Conservation (phyloP, 2,329 filamentous ascomycete genomes). For the Sporothrix globosa region DNA sequence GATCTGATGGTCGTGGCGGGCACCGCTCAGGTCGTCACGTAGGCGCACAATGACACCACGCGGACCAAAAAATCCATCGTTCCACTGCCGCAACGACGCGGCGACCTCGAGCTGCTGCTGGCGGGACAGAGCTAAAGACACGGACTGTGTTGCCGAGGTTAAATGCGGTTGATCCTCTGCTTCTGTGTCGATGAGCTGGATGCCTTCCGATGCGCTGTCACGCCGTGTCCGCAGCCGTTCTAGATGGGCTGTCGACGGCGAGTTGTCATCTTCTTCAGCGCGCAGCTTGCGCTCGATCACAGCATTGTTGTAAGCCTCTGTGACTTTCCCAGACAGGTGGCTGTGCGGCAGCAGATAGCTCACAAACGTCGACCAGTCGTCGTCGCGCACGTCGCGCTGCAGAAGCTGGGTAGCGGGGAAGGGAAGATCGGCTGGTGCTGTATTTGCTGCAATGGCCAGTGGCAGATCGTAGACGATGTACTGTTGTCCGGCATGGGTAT, state of each 20-base stretch:
- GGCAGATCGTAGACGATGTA: conserved; percentile 41
- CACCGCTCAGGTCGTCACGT: conserved; percentile 36
- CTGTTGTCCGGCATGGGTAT: conserved; percentile 24
- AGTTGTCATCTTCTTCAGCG: conserved; percentile 44
- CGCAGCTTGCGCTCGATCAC: conserved; percentile 55
- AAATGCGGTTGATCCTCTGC: neutral
- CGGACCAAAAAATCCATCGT: conserved; percentile 58
- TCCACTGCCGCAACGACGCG: conserved; percentile 57
- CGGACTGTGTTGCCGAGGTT: conserved; percentile 20
- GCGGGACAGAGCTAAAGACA: conserved; percentile 39
- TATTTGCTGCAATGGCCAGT: conserved; percentile 44
- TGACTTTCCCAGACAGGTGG: neutral
- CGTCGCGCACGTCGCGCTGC: conserved; percentile 51
- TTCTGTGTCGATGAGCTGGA: conserved; percentile 25
- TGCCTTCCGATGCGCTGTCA: conserved; percentile 1
- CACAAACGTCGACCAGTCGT: conserved; percentile 64
- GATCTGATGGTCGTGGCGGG: neutral
- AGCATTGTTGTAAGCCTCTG: conserved; percentile 46
- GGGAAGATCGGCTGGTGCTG: conserved; percentile 51
- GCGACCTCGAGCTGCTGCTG: conserved; percentile 41
- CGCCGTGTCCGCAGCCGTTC: neutral
- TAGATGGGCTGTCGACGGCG: conserved; percentile 36
- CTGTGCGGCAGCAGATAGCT: conserved; percentile 57
- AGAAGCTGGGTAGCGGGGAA: conserved; percentile 46
- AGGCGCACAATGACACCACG: conserved; percentile 52